Percentiles rank a stretch among this genome's conserved stretches.
These are phyloP conservation scores for Theileria parva DNA, from an alignment of 169 alveolate genomes.

Conservation along the genomic window DNA sequence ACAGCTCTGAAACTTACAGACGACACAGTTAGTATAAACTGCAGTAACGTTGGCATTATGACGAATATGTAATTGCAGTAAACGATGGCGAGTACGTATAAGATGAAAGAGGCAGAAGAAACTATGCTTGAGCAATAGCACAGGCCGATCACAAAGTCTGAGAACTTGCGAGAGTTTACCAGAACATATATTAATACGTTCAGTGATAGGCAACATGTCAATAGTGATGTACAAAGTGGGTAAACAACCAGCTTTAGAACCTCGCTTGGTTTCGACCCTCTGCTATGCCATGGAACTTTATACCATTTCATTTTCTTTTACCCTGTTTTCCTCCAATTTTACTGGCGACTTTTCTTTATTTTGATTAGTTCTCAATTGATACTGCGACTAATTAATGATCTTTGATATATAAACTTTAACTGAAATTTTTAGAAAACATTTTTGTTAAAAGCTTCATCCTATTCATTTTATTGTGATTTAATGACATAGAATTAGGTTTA, in stretches of 20 bases:
- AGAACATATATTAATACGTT: constrained; percentile 40
- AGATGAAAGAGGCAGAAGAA: constrained; percentile 34
- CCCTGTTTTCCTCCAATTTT: neutral
- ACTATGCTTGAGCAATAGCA: constrained; percentile 34
- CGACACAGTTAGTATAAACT: constrained; percentile 21
- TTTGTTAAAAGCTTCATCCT: neutral
- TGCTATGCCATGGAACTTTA: constrained; percentile 52
- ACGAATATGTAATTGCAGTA: constrained; percentile 23
- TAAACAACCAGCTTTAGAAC: constrained; percentile 37
- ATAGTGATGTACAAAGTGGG: constrained; percentile 49
- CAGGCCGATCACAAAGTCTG: neutral
- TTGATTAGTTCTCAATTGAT: neutral
- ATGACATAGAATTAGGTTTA: neutral
- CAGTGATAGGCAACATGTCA: constrained; percentile 31
- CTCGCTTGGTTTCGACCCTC: constrained; percentile 23
- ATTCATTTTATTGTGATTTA: neutral
- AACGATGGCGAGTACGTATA: constrained; percentile 21
- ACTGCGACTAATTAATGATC: neutral
- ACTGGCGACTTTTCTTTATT: neutral
- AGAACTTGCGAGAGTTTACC: constrained; percentile 18
- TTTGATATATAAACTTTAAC: neutral
- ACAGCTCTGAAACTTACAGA: constrained; percentile 25
- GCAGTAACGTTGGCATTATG: neutral
- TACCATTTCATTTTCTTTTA: neutral
- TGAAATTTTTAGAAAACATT: neutral